A percentile compares a stretch with the other conserved stretches of the same genome.
Evolutionary conservation across 805 yeast genomes (phyloP).

Genomic region (Candida andamanensis): DNA sequence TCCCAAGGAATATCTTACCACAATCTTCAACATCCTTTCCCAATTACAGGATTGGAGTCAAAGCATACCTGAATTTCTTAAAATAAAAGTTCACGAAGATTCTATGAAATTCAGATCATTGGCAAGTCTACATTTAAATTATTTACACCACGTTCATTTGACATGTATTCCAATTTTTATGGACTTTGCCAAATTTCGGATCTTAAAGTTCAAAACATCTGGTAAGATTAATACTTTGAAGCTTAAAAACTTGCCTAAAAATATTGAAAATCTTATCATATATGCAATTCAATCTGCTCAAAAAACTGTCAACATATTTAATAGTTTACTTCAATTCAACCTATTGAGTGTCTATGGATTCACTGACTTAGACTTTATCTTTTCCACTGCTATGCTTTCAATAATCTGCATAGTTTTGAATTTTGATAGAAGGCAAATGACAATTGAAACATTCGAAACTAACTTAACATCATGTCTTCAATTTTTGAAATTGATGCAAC

Average conservation of each 20-base stretch:
- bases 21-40: slow-evolving; percentile 13
- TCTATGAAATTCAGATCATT: slow-evolving; percentile 14
- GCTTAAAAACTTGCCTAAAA: slow-evolving; percentile 13
- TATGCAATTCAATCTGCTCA: slow-evolving; percentile 17
- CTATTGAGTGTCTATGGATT: slow-evolving; percentile 21
- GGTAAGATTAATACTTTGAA: neutral
- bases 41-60: slow-evolving; percentile 19
- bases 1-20: slow-evolving; percentile 14
- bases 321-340: slow-evolving; percentile 15
- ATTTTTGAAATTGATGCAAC: slow-evolving; percentile 11
- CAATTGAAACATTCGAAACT: too few species aligned
- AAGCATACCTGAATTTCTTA: slow-evolving; percentile 15
- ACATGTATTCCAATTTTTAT: slow-evolving; percentile 21
- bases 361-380: slow-evolving; percentile 23
- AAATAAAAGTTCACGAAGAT: slow-evolving; percentile 11
- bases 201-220: slow-evolving; percentile 9
- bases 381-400: slow-evolving; percentile 16
- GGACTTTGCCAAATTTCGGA: slow-evolving; percentile 17
- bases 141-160: slow-evolving; percentile 23
- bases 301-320: slow-evolving; percentile 20
- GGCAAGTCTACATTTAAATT: slow-evolving; percentile 23
- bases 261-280: slow-evolving; percentile 15
- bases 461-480: slow-evolving; percentile 13
- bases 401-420: slow-evolving; percentile 17
- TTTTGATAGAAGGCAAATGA: slow-evolving; percentile 3